These are phyloP conservation scores for Vicia sativa DNA, from an alignment of 306 rosid species.

Conservation along the genomic window DNA sequence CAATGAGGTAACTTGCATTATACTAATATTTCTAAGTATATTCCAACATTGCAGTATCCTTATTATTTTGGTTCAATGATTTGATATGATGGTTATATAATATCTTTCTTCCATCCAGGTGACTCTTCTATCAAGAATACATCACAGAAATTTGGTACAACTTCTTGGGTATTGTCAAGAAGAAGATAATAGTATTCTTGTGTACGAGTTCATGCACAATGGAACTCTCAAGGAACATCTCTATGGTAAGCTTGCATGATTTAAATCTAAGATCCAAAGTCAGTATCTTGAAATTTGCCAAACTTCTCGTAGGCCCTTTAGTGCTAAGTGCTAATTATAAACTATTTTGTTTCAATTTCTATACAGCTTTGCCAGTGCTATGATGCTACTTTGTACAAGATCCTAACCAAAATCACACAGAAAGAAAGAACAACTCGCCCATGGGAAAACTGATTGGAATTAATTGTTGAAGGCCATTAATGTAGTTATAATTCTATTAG, in stretches of 20 bases:
- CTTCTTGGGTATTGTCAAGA: constrained; percentile 92
- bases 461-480: too few species aligned
- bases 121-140: constrained; percentile 94
- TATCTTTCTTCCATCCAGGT: constrained; percentile 61
- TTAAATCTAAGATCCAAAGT: constrained; percentile 30
- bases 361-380: too few species aligned
- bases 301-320: constrained; percentile 62
- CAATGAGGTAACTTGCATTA: constrained; percentile 68
- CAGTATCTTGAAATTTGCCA: constrained; percentile 27
- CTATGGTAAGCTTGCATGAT: constrained; percentile 65
- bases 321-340: too few species aligned
- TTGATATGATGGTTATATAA: constrained; percentile 18
- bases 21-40: constrained; percentile 25
- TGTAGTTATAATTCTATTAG: too few species aligned
- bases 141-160: constrained; percentile 95
- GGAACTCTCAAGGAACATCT: constrained; percentile 99
- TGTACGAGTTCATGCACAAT: constrained; percentile 97
- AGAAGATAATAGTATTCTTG: constrained; percentile 75
- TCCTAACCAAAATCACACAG: too few species aligned
- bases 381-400: too few species aligned
- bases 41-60: constrained; percentile 10
- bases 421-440: too few species aligned
- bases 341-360: too few species aligned
- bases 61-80: background rate
- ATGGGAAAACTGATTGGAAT: too few species aligned